Base-by-base conservation (phyloP, 2,329 filamentous ascomycete species). In the Ciborinia camelliae region DNA sequence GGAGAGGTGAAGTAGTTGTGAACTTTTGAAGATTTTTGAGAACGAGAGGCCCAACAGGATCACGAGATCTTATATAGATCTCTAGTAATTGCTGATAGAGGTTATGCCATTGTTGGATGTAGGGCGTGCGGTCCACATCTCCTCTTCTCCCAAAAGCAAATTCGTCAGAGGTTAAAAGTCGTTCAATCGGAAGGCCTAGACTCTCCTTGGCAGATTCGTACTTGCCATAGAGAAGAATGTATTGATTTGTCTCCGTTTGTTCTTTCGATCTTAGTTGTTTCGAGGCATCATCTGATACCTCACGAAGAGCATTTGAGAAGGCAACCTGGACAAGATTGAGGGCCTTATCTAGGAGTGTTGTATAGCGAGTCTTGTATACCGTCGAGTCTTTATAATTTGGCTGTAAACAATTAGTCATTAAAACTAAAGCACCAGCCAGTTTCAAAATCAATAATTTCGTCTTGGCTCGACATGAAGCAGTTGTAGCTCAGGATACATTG, bases 351-450 rank as follows among this genome's bases (percentile, higher is more conserved):
- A 98, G 83, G 15, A 97, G 82, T 0, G 95, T 83, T 66, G 91
- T 87, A 76, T 98, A 98, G 66, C 92, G 86, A 8, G 94, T 92
- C 51, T 93, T 85, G 75, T 97, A 98, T 2, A 90, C 87, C 68
- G 92, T 89, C 3, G 93, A 89, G 76, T 98, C 94, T 68, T 91
- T 90, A 75, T 97, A 96, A 9, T 86, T 86, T 10, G 90, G 85
- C 89, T 92, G 71, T 23, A 57, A 20, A 35, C 2, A 10, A 52
- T 66, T 60, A 69, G 62, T 68, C 63, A 28, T 59, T n/a, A 62
- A 65, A 72, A 59, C 75, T 69, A 23, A 48, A 55, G n/a, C n/a
- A n/a, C n/a, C n/a, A 28, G 20, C 28, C 50, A 15, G 15, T 18
- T 15, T 47, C n/a, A 59, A 26, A 18, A 35, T 20, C 5, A 12